A percentile compares a stretch with the other conserved stretches of the same genome.
Conservation (phyloP, 129 eudicot species). For the Calendula officinalis region DNA sequence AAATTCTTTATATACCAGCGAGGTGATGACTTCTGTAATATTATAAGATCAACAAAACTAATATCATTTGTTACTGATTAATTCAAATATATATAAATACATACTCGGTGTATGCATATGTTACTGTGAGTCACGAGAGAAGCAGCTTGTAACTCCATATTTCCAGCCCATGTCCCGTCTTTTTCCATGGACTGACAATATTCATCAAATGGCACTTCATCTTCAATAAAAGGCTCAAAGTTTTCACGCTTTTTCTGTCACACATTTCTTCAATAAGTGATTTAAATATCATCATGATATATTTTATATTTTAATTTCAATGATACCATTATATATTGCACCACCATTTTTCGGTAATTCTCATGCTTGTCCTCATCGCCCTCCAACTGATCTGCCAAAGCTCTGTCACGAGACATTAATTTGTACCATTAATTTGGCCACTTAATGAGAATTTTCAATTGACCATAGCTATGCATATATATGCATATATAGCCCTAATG, state of each 20-base stretch:
- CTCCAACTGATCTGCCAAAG: slow-evolving; percentile 91
- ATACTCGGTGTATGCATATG: slow-evolving; percentile 91
- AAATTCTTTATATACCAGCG: slow-evolving; percentile 93
- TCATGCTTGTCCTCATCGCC: slow-evolving; percentile 81
- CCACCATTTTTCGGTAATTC: slow-evolving; percentile 80
- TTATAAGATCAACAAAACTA: slow-evolving; percentile 10
- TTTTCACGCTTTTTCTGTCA: slow-evolving; percentile 71
- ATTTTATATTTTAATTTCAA: background rate
- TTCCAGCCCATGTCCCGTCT: slow-evolving; percentile 96
- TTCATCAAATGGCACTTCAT: slow-evolving; percentile 88
- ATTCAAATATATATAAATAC: slow-evolving; percentile 14
- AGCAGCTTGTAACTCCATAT: slow-evolving; percentile 98
- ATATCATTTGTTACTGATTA: slow-evolving; percentile 3
- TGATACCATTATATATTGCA: slow-evolving; percentile 66
- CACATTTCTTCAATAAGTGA: slow-evolving; percentile 25
- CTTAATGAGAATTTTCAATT: slow-evolving; percentile 1
- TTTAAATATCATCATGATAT: slow-evolving; percentile 11
- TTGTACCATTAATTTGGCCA: background rate
- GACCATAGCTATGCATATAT: background rate
- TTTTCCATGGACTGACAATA: slow-evolving; percentile 85
- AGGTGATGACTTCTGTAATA: slow-evolving; percentile 77
- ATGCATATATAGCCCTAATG: background rate
- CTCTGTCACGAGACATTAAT: slow-evolving; percentile 41
- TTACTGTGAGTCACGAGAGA: slow-evolving; percentile 84
- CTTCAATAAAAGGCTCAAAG: slow-evolving; percentile 97